A percentile compares a stretch with the other conserved stretches of the same genome.
Evolutionary conservation across 2,329 filamentous ascomycete genomes (phyloP).

Genomic region (Aschersonia sp.): DNA sequence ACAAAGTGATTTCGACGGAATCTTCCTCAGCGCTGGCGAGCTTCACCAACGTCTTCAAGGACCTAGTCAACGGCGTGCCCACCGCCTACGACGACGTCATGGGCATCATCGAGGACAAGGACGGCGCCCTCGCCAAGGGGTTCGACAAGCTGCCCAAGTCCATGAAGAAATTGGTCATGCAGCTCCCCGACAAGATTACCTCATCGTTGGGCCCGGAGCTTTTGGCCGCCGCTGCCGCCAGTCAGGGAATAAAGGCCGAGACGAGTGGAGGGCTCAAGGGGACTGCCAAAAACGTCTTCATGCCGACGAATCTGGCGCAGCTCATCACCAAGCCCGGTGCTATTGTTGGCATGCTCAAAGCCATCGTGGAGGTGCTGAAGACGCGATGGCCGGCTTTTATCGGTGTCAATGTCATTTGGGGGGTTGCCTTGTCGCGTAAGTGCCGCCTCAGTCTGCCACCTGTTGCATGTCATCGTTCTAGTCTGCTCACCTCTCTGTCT

Average conservation of each 20-base stretch:
- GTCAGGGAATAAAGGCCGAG: slow-evolving; percentile 48
- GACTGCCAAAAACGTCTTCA: slow-evolving; percentile 51
- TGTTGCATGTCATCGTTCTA: too few relatives aligned
- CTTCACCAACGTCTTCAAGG: slow-evolving; percentile 85
- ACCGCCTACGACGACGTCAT: slow-evolving; percentile 87
- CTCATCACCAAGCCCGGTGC: slow-evolving; percentile 79
- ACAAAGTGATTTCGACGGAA: slow-evolving; percentile 73
- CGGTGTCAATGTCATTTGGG: slow-evolving; percentile 85
- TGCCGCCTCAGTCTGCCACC: slow-evolving; percentile 1
- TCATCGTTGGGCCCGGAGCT: slow-evolving; percentile 66
- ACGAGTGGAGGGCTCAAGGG: slow-evolving; percentile 42
- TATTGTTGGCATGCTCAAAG: slow-evolving; percentile 68
- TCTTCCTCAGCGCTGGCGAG: slow-evolving; percentile 67
- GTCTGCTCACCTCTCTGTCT: background rate
- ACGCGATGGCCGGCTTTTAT: slow-evolving; percentile 80
- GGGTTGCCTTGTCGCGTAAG: slow-evolving; percentile 74
- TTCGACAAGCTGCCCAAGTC: slow-evolving; percentile 61
- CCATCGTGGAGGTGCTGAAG: slow-evolving; percentile 83
- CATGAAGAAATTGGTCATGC: slow-evolving; percentile 74
- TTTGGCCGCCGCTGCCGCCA: slow-evolving; percentile 63
- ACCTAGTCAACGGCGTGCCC: slow-evolving; percentile 81
- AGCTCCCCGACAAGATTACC: slow-evolving; percentile 70
- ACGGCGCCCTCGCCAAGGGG: slow-evolving; percentile 42
- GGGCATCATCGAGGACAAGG: slow-evolving; percentile 42
- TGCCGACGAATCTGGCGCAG: slow-evolving; percentile 60